Evolutionary conservation across 2,329 filamentous ascomycete species (phyloP), one percentile per base, ranked within the genome.

Genomic region (Aspergillus clavatus): DNA sequence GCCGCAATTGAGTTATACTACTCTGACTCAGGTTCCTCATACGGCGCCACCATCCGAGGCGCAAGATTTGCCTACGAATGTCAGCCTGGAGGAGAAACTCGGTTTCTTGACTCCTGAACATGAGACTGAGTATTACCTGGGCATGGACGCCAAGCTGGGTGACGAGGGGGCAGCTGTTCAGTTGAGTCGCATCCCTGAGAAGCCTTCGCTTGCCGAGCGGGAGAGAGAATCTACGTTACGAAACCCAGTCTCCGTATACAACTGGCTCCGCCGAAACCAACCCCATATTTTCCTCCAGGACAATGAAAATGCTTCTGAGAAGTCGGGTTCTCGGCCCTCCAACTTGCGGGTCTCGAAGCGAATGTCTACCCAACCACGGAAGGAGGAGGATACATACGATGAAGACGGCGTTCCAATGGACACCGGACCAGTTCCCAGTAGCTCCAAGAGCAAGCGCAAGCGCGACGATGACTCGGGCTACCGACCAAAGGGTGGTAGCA

Each of bases 181-280:
- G 22, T 62, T 82, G 5, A 65, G 63, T 45, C 63, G 57, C 24
- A 57, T 60, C 11, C 61, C 66, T 2, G 63, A 68, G 22, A 63
- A 63, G 35, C 60, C 62, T 7, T 59, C 60, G 4, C 73, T 81
- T 42, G 66, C 75, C 35, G 76, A 82, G 44, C 68, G 70, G 47
- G 78, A 73, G 67, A 76, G 69, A 62, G 77, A 79, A 45, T 63
- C 77, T 40, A 75, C 77, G 22, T 68, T 89, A 19, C 80, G 80
- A 41, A 97, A 97, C 64, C 89, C 90, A 0, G 87, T 89, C 33
- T 94, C 87, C 47, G 90, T 95, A 3, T 94, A 95, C 72, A 96
- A 94, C 67, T 98, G 93, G 93, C 79, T 98, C 10, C 81, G 88
- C 51, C 83, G 88, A 62, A 79, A 95, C 67, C 84, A 88, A 47